Evolutionary conservation across 2,329 filamentous ascomycete species (phyloP).

Genomic region (Ceratocystis huliohia): DNA sequence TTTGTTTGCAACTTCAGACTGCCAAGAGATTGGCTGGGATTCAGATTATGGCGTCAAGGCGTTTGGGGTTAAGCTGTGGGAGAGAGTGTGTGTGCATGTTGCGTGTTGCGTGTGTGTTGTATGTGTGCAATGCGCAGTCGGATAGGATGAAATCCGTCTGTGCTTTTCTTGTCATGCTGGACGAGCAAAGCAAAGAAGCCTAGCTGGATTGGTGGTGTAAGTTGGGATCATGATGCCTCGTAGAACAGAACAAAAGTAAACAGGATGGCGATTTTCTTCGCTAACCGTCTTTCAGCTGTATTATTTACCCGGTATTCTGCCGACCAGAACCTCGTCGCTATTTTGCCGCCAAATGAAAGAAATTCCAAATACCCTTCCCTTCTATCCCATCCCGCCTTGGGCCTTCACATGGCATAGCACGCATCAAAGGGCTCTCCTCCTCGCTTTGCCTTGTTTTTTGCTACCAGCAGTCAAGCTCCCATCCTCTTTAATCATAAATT

Average conservation of each 20-base stretch:
- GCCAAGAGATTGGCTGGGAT: conserved; percentile 2
- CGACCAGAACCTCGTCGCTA: background rate
- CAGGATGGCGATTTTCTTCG: too few relatives aligned
- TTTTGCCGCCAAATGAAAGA: background rate
- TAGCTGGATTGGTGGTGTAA: background rate
- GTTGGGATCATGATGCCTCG: background rate
- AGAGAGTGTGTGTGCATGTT: background rate
- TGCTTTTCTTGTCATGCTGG: background rate
- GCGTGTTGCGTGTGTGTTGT: background rate
- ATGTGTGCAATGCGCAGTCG: background rate
- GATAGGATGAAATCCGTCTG: background rate
- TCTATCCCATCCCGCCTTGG: background rate
- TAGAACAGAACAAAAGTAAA: too few relatives aligned
- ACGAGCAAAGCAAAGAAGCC: background rate
- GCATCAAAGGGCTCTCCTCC: background rate
- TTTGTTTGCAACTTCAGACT: background rate
- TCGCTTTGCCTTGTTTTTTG: background rate
- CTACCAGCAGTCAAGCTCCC: background rate
- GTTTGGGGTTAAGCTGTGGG: background rate
- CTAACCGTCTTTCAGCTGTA: background rate
- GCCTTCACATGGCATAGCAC: background rate
- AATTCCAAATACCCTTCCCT: background rate
- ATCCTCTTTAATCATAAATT: background rate
- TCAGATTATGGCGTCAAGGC: conserved; percentile 2
- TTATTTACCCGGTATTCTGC: background rate